Evolutionary conservation across 2,329 filamentous ascomycete genomes (phyloP).

Genomic region (Neonectria punicea): DNA sequence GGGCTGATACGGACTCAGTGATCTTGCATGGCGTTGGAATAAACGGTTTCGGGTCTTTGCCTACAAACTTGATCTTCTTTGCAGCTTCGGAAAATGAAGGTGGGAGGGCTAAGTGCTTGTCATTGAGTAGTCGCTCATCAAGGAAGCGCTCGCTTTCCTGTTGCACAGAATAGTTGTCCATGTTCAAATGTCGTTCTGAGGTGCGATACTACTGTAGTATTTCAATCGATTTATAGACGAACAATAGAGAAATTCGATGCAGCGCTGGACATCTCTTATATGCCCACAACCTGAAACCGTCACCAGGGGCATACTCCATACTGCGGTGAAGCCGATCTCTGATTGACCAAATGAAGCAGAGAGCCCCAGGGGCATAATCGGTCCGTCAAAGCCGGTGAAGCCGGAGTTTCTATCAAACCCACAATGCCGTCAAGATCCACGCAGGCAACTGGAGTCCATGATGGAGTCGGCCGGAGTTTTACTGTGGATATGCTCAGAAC

Average conservation of each 20-base stretch:
- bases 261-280: background rate
- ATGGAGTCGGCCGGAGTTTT: background rate
- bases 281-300: background rate
- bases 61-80: constrained; percentile 21
- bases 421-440: background rate
- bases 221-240: background rate
- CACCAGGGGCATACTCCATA: background rate
- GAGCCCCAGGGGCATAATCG: background rate
- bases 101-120: constrained; percentile 9
- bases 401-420: background rate
- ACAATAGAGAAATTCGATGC: background rate
- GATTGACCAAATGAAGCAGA: background rate
- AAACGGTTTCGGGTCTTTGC: constrained; percentile 19
- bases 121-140: constrained; percentile 4
- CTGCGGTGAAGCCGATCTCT: background rate
- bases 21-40: constrained; percentile 27
- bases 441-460: background rate
- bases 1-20: constrained; percentile 19
- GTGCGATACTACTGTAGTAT: background rate
- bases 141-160: constrained; percentile 15
- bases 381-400: background rate
- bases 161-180: constrained; percentile 17
- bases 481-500: background rate
- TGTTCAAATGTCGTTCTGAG: background rate
- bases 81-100: constrained; percentile 12